Conservation (phyloP, 768 basidiomycete species). For the Amanita muscaria region DNA sequence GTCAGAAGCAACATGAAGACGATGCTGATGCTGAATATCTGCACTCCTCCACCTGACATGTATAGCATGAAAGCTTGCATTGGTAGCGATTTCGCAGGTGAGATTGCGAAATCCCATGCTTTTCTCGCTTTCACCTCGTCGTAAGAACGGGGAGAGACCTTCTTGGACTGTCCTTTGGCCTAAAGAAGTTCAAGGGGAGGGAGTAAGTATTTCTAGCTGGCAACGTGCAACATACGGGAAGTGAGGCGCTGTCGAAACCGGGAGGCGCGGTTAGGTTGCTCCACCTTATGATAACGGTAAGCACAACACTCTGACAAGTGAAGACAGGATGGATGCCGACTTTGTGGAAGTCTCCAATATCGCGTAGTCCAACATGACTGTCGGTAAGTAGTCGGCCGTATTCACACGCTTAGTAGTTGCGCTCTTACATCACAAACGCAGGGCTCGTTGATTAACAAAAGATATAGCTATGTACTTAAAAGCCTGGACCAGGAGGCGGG, state of each 20-base stretch:
- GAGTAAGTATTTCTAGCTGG: not conserved
- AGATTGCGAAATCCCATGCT: conserved; percentile 79
- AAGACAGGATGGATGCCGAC: not conserved
- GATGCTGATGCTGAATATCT: conserved; percentile 95
- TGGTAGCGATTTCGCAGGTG: conserved; percentile 83
- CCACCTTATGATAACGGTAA: conserved; percentile 1
- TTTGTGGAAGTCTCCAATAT: conserved; percentile 12
- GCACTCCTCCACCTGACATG: conserved; percentile 94
- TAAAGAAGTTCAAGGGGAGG: conserved; percentile 19
- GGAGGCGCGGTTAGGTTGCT: conserved; percentile 2
- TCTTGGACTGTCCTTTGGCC: conserved; percentile 34
- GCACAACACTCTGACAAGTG: not conserved
- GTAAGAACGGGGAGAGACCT: conserved; percentile 37
- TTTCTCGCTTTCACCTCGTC: conserved; percentile 65
- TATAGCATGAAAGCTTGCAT: conserved; percentile 99
- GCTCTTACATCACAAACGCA: no score
- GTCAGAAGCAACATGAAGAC: conserved; percentile 85
- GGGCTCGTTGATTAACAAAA: no score
- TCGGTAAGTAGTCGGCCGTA: not conserved
- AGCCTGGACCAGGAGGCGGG: conserved; percentile 28
- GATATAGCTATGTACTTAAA: conserved; percentile 5
- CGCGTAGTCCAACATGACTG: conserved; percentile 28
- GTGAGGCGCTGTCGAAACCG: not conserved
- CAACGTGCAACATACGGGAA: not conserved
- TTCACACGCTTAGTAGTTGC: not conserved